phyloP scores from a whole-genome alignment of 495 filamentous ascomycete genomes.

The Penicillium tannophilum region DNA sequence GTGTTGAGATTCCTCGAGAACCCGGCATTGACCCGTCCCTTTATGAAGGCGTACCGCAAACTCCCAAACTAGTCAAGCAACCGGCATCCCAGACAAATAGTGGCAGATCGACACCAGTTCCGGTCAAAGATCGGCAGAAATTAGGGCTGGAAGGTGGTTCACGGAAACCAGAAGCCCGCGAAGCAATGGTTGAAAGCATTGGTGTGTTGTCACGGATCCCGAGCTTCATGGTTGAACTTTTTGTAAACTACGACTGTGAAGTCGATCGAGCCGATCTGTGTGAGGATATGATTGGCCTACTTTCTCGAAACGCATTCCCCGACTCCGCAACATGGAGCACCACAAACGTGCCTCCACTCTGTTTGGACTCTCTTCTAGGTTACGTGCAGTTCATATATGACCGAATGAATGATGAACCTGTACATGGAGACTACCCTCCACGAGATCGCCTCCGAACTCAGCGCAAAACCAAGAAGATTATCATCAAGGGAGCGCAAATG shows the following conservation, averaged over 20 bases:
- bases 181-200: slow-evolving; percentile 98
- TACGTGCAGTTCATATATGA: slow-evolving; percentile 92
- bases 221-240: slow-evolving; percentile 90
- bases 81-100: slow-evolving; percentile 76
- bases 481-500: slow-evolving; percentile 83
- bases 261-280: slow-evolving; percentile 90
- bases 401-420: slow-evolving; percentile 70
- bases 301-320: slow-evolving; percentile 92
- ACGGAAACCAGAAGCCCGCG: slow-evolving; percentile 88
- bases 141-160: slow-evolving; percentile 91
- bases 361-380: slow-evolving; percentile 85
- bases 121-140: slow-evolving; percentile 90
- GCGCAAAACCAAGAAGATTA: slow-evolving; percentile 77
- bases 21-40: slow-evolving; percentile 86
- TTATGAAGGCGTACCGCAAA: slow-evolving; percentile 91
- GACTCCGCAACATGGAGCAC: slow-evolving; percentile 99
- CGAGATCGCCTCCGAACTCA: slow-evolving; percentile 63
- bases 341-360: slow-evolving; percentile 94
- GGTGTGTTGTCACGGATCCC: slow-evolving; percentile 90
- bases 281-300: slow-evolving; percentile 89
- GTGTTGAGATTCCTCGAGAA: slow-evolving; percentile 88
- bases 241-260: slow-evolving; percentile 98
- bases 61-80: slow-evolving; percentile 82
- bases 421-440: slow-evolving; percentile 68
- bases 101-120: slow-evolving; percentile 88